Evolutionary conservation across 164 flowering plant genomes (phyloP).

Genomic region (Amborella trichopoda): DNA sequence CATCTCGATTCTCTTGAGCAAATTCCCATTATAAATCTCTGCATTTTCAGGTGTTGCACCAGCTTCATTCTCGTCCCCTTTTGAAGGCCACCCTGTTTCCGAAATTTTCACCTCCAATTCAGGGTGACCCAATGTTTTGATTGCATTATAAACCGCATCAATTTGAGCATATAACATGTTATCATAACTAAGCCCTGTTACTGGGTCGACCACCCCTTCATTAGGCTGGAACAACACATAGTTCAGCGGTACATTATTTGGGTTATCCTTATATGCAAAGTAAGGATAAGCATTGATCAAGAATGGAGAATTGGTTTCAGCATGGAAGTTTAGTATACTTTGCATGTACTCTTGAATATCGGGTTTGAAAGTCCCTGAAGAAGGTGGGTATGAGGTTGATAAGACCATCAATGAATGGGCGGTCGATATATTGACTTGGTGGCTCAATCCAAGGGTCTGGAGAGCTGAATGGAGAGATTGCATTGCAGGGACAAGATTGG

Average conservation of each 20-base stretch:
- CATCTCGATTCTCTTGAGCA: constrained; percentile 34
- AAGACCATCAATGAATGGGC: constrained; percentile 65
- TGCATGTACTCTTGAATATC: constrained; percentile 43
- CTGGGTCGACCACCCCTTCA: constrained; percentile 34
- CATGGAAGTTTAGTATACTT: constrained; percentile 48
- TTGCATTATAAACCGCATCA: constrained; percentile 84
- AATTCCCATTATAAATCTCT: constrained; percentile 56
- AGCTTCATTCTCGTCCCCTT: constrained; percentile 62
- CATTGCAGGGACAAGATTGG: constrained; percentile 69
- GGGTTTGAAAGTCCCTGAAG: constrained; percentile 48
- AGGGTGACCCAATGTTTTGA: constrained; percentile 60
- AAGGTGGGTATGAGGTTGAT: constrained; percentile 67
- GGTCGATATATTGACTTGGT: constrained; percentile 51
- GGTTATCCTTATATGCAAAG: constrained; percentile 71
- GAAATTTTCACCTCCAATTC: constrained; percentile 68
- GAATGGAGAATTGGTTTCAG: constrained; percentile 59
- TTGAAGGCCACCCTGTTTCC: constrained; percentile 98
- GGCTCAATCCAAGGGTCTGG: constrained; percentile 32
- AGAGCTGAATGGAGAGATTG: constrained; percentile 43
- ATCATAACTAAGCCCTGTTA: constrained; percentile 61
- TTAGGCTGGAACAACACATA: constrained; percentile 70
- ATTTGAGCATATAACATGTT: constrained; percentile 93
- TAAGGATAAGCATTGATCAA: constrained; percentile 84
- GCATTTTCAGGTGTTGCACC: constrained; percentile 85
- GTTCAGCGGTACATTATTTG: constrained; percentile 30